Percentiles rank a stretch among this genome's conserved stretches.
Conservation (phyloP, 768 basidiomycete genomes). For the Podaxis mareebaensis region DNA sequence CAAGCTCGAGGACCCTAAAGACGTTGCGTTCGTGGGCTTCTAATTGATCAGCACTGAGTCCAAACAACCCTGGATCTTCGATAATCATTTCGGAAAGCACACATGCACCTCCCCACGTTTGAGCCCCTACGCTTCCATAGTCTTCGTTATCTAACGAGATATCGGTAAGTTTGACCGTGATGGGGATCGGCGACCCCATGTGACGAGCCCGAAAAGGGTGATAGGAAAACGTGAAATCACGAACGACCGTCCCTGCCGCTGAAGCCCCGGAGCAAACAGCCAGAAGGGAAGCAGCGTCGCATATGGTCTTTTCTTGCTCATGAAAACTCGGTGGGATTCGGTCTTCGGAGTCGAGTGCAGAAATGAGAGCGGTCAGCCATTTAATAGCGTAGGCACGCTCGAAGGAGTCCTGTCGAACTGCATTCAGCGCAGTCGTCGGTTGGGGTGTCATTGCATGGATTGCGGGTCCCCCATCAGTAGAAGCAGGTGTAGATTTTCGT, state of each 20-base stretch:
- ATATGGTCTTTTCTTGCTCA: constrained; percentile 39
- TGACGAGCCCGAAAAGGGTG: not conserved
- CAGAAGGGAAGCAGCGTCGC: constrained; percentile 60
- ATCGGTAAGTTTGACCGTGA: constrained; percentile 58
- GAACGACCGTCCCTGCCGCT: constrained; percentile 58
- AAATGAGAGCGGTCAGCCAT: constrained; percentile 74
- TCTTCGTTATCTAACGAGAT: constrained; percentile 70
- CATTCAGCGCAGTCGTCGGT: constrained; percentile 22
- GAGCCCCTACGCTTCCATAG: constrained; percentile 74
- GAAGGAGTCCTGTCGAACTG: constrained; percentile 57
- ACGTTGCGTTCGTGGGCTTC: not conserved
- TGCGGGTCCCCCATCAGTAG: not conserved
- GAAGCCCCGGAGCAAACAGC: constrained; percentile 65
- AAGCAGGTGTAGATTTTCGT: constrained; percentile 18
- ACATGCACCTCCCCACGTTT: constrained; percentile 88
- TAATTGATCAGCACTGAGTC: constrained; percentile 18
- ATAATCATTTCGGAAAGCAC: constrained; percentile 76
- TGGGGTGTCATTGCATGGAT: constrained; percentile 1
- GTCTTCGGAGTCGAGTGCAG: constrained; percentile 30
- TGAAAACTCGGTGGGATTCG: constrained; percentile 17
- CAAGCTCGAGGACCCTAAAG: constrained; percentile 70
- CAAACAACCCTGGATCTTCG: constrained; percentile 54
- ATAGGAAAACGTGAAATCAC: constrained; percentile 48
- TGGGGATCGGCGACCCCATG: constrained; percentile 10
- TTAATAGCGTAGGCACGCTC: constrained; percentile 69